Base-by-base conservation (phyloP, 768 basidiomycete species). In the Pleurotus eryngii region DNA sequence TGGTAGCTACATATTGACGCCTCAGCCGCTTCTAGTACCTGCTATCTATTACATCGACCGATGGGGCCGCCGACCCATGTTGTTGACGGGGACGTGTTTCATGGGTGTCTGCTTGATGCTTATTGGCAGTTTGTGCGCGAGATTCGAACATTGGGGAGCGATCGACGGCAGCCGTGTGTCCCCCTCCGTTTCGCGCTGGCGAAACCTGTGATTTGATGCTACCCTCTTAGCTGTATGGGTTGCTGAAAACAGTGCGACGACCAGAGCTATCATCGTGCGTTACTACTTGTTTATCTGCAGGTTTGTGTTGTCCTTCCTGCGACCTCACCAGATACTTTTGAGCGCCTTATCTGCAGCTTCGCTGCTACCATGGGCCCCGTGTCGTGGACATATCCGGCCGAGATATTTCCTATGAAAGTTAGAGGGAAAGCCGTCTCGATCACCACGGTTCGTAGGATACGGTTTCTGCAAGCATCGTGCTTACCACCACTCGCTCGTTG, bases 21-120 rank as follows among this genome's bases (percentile, higher is more conserved):
- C 75, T 77, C 45, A 72, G 14, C 20, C 22, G 15, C 74, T 61
- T 75, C 27, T 75, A 63, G 72, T 80, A 20, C 78, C 79, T 18
- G 79, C 79, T 7, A 80, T 80, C 61, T 71, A 79, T 64, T 89
- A 83, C 72, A 87, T 90, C 63, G 90, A 92, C 68, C 79, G 74
- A 69, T 90, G 87, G 86, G 90, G 90, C 58, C 86, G 89, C 40
- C 80, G 89, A 17, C 89, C 89, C 6, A 85, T 90, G 77, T 74
- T 92, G 2, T 73, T 92, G 57, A 71, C 70, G 49, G 89, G 86
- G 26, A 81, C 84, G 3, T 69, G 83, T 3, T 65, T 83, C 56
- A 89, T 91, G 90, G 85, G 85, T 49, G 83, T 86, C 77, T 91
- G 81, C 77, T 80, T 91, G 62, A 85, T 76, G 75, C 81, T 90